Base-by-base conservation (phyloP, 176 grass and related monocot species). In the Microstegium vimineum region DNA sequence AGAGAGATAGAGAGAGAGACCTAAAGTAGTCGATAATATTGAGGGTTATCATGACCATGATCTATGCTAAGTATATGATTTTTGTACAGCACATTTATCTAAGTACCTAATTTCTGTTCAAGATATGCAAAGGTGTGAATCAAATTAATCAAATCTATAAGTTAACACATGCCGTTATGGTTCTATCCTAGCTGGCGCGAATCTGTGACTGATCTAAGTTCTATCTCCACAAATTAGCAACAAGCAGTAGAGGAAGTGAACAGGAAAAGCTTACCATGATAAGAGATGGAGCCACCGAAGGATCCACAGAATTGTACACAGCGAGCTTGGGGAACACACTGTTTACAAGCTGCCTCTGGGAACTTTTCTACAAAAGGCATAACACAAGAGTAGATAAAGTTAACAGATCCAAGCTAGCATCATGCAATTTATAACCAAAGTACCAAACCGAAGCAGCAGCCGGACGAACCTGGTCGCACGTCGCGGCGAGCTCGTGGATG, bases 261-360 rank as follows among this genome's bases (percentile, higher is more conserved):
- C 10, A 46, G 66, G 84, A 8, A 27, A 56, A 87, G 16, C 46
- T 56, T 92, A 95, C 96, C 96, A 99, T 95, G 59, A 99, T 89
- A 86, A 99, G 96, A 36, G 96, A 99, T 38, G 96, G 96, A 85
- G 96, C 96, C 43, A 99, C 96, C 31, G 96, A 99, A 84, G 96
- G 96, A 92, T 99, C 96, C 49, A 99, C 96, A 20, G 96, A 99
- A 88, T 99, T 99, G 80, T 99, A 99, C 76, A 99, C 96, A 14
- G 96, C 96, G 5, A 99, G 93, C 87, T 99, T 99, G 14, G 96
- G 96, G 60, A 99, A 99, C 47, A 99, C 96, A 32, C 94, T 88
- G 69, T 93, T 88, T 31, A 99, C 83, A 18, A 99, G 89, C 88
- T 95, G 90, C 85, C 86, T 93, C 83, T 95, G 96, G n/a, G 96